Evolutionary conservation across 2,329 filamentous ascomycete genomes (phyloP).

Genomic region (Cordyceps pruinosa): DNA sequence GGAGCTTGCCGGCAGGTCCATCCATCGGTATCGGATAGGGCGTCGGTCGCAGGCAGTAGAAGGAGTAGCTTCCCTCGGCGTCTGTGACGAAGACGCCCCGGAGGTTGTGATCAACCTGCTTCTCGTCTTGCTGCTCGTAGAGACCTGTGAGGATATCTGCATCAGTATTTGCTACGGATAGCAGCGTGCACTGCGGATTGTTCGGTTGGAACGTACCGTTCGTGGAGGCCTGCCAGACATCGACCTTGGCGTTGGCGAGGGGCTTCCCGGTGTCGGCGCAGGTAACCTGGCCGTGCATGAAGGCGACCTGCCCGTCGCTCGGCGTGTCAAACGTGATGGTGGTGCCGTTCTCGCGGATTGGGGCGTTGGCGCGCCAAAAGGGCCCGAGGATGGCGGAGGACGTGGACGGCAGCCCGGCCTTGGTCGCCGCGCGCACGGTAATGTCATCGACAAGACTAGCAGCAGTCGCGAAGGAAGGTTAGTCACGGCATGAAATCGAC

Average conservation of each 20-base stretch:
- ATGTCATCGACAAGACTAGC: constrained; percentile 66
- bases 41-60: constrained; percentile 56
- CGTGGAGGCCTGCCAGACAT: constrained; percentile 74
- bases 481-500: background rate
- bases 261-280: constrained; percentile 55
- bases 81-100: constrained; percentile 66
- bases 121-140: constrained; percentile 67
- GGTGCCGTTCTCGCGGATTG: constrained; percentile 60
- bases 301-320: constrained; percentile 43
- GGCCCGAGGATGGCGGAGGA: constrained; percentile 76
- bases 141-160: constrained; percentile 24
- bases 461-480: background rate
- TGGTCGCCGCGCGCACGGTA: constrained; percentile 53
- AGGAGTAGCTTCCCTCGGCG: constrained; percentile 53
- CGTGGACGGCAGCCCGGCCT: constrained; percentile 45
- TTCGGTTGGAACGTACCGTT: constrained; percentile 41
- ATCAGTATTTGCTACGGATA: background rate
- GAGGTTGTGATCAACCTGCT: constrained; percentile 66
- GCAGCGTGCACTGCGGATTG: too few relatives aligned
- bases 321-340: constrained; percentile 54
- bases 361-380: constrained; percentile 72
- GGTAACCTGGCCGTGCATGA: constrained; percentile 57
- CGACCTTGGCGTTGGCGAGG: constrained; percentile 58
- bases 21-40: constrained; percentile 39
- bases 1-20: constrained; percentile 27